A percentile compares a stretch with the other conserved stretches of the same genome.
Conservation (phyloP, 352 stramenopile species). For the Phytopythium chamaehyphon region DNA sequence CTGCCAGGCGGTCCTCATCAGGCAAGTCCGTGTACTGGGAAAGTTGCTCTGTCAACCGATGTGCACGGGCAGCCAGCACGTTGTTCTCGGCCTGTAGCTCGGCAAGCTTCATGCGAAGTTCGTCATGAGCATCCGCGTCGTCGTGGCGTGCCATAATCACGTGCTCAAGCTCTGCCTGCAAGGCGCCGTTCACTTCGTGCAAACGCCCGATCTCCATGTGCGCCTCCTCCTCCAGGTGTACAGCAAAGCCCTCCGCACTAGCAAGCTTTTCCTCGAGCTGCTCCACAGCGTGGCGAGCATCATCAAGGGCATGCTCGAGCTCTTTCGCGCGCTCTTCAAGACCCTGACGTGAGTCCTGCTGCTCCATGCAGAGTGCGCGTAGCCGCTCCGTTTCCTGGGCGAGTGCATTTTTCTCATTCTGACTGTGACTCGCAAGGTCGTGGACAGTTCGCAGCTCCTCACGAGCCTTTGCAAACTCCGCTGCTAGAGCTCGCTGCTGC, state of each 20-base stretch:
- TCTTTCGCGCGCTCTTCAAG: slow-evolving; percentile 49
- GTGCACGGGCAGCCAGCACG: slow-evolving; percentile 66
- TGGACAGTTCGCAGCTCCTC: slow-evolving; percentile 22
- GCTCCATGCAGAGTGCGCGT: slow-evolving; percentile 5
- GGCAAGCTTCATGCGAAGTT: slow-evolving; percentile 63
- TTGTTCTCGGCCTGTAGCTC: slow-evolving; percentile 86
- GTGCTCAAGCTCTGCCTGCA: slow-evolving; percentile 67
- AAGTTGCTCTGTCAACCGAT: slow-evolving; percentile 76
- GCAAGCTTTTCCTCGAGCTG: slow-evolving; percentile 68
- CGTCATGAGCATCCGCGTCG: slow-evolving; percentile 60
- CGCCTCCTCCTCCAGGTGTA: slow-evolving; percentile 62
- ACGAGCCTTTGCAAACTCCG: slow-evolving; percentile 16
- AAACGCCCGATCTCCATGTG: slow-evolving; percentile 61
- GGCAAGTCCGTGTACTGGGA: slow-evolving; percentile 81
- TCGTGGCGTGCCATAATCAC: slow-evolving; percentile 55
- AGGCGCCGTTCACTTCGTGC: slow-evolving; percentile 44
- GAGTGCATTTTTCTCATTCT: slow-evolving; percentile 41
- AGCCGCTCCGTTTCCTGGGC: slow-evolving; percentile 33
- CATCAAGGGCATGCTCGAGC: slow-evolving; percentile 50
- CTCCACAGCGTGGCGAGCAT: slow-evolving; percentile 59
- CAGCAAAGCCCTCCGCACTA: slow-evolving; percentile 49
- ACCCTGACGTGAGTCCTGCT: slow-evolving; percentile 33
- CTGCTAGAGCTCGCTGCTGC: slow-evolving; percentile 1
- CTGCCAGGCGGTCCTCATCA: slow-evolving; percentile 56
- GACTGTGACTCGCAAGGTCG: slow-evolving; percentile 20